phyloP scores from a whole-genome alignment of 805 yeast genomes.

The Barnettozyma siamensis region DNA sequence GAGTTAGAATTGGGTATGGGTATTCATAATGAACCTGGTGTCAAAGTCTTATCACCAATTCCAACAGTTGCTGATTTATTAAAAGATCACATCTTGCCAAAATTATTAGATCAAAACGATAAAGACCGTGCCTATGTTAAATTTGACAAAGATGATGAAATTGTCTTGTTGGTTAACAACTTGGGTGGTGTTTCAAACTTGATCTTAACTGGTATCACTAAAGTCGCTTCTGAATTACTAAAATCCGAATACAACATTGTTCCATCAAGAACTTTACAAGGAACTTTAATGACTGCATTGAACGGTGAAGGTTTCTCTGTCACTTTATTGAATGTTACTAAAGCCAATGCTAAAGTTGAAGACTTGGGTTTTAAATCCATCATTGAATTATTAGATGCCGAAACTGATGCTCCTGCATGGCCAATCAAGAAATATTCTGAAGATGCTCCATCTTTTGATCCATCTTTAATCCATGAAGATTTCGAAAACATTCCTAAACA shows the following conservation, averaged over 20 bases:
- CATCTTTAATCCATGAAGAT: constrained; percentile 24
- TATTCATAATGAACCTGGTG: constrained; percentile 93
- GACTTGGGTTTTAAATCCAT: constrained; percentile 28
- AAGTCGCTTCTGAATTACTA: constrained; percentile 49
- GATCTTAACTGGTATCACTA: constrained; percentile 69
- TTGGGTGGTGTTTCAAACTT: constrained; percentile 85
- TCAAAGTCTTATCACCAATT: constrained; percentile 44
- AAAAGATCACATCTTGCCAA: constrained; percentile 49
- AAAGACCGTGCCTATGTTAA: constrained; percentile 78
- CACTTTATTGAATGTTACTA: constrained; percentile 67
- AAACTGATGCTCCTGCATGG: constrained; percentile 85
- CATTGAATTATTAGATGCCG: constrained; percentile 57
- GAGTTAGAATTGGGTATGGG: constrained; percentile 94
- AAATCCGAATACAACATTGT: constrained; percentile 44
- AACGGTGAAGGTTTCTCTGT: constrained; percentile 91
- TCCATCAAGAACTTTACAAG: constrained; percentile 67
- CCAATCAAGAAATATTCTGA: constrained; percentile 26
- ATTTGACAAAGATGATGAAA: constrained; percentile 68
- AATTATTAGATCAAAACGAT: constrained; percentile 56
- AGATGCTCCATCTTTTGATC: constrained; percentile 28
- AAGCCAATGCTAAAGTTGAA: constrained; percentile 35
- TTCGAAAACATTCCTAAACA: constrained; percentile 29
- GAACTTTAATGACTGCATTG: constrained; percentile 82
- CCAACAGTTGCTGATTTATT: constrained; percentile 65
- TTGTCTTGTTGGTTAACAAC: constrained; percentile 71